Conservation (phyloP, 495 filamentous ascomycete genomes). For the Penicillium roqueforti region DNA sequence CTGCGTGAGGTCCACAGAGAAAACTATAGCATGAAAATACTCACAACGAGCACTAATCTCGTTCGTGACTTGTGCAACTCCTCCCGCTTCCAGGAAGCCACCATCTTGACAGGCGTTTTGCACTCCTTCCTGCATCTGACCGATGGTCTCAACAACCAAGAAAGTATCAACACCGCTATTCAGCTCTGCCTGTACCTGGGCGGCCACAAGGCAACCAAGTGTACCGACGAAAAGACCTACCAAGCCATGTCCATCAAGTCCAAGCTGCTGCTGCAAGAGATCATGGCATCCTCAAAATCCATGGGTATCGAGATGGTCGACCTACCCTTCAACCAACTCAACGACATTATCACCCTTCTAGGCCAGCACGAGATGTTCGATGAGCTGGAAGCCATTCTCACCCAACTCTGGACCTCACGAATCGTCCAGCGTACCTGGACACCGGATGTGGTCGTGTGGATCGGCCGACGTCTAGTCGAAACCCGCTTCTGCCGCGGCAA, state of each 20-base stretch:
- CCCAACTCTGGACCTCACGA: slow-evolving; percentile 57
- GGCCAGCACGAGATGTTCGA: slow-evolving; percentile 56
- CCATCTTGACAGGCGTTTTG: slow-evolving; percentile 49
- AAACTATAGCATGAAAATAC: slow-evolving; percentile 36
- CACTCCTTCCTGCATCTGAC: slow-evolving; percentile 56
- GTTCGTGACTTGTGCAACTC: slow-evolving; percentile 42
- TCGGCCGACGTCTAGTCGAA: slow-evolving; percentile 56
- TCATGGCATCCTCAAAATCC: slow-evolving; percentile 46
- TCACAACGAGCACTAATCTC: slow-evolving; percentile 36
- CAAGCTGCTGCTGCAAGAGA: slow-evolving; percentile 47
- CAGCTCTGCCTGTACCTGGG: slow-evolving; percentile 53
- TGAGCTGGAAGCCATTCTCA: slow-evolving; percentile 56
- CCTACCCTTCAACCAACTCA: slow-evolving; percentile 48
- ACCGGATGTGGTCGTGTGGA: slow-evolving; percentile 47
- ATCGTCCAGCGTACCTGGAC: slow-evolving; percentile 58
- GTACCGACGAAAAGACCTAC: slow-evolving; percentile 37
- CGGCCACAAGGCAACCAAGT: slow-evolving; percentile 42
- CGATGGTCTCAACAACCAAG: slow-evolving; percentile 44
- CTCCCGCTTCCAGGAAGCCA: slow-evolving; percentile 47
- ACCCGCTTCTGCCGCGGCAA: slow-evolving; percentile 48
- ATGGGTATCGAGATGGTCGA: slow-evolving; percentile 50
- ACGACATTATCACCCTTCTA: slow-evolving; percentile 51
- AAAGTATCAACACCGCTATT: slow-evolving; percentile 50
- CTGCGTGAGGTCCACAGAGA: slow-evolving; percentile 44
- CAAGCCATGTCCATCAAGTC: slow-evolving; percentile 52